phyloP scores from a whole-genome alignment of 2,329 filamentous ascomycete genomes.

The Scedosporium aurantiacum region DNA sequence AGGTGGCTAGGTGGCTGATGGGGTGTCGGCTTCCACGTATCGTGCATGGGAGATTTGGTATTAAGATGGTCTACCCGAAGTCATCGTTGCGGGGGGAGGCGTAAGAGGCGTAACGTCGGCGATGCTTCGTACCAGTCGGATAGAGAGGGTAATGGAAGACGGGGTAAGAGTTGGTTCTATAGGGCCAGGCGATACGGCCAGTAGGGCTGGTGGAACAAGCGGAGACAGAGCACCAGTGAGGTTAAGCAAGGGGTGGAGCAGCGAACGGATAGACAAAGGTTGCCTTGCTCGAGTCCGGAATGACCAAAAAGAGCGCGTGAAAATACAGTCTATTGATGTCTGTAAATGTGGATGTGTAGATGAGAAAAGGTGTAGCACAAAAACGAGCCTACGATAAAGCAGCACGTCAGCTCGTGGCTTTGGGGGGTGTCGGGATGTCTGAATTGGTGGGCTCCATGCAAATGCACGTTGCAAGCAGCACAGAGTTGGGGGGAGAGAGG shows the following conservation, averaged over 20 bases:
- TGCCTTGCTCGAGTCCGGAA: background rate
- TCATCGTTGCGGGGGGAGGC: background rate
- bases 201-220: too few relatives aligned
- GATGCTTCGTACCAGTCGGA: too few relatives aligned
- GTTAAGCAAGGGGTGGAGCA: background rate
- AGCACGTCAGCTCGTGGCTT: background rate
- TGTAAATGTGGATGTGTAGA: background rate
- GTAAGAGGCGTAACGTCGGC: too few relatives aligned
- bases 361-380: background rate
- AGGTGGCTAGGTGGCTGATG: background rate
- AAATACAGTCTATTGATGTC: slow-evolving; percentile 2
- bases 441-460: background rate
- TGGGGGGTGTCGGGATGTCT: background rate
- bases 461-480: too few relatives aligned
- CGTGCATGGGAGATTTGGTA: background rate
- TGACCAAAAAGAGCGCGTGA: background rate
- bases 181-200: too few relatives aligned
- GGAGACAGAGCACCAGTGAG: too few relatives aligned
- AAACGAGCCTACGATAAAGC: background rate
- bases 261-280: background rate
- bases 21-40: background rate
- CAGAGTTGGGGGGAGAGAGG: background rate
- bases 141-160: too few relatives aligned
- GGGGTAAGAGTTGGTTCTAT: too few relatives aligned
- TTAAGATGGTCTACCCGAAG: background rate